These are phyloP conservation scores for Saccharomycopsis microspora DNA, from an alignment of 805 yeast genomes.

Conservation along the genomic window DNA sequence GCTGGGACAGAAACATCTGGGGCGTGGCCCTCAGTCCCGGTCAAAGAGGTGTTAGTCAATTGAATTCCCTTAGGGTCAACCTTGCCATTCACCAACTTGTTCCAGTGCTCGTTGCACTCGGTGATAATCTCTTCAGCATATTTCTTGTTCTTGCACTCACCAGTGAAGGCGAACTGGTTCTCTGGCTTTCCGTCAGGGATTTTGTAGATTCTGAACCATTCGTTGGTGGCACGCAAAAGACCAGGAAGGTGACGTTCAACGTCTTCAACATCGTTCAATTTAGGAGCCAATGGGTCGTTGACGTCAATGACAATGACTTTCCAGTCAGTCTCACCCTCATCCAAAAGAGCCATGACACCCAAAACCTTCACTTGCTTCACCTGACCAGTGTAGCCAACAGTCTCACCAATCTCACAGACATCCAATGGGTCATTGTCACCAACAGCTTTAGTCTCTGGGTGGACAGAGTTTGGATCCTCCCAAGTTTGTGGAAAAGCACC, in stretches of 20 bases:
- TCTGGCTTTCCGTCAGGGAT: conserved; percentile 72
- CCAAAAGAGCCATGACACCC: conserved; percentile 70
- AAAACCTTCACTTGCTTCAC: conserved; percentile 56
- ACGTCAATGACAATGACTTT: conserved; percentile 64
- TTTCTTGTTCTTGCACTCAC: conserved; percentile 45
- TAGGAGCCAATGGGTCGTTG: conserved; percentile 51
- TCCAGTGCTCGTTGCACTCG: conserved; percentile 66
- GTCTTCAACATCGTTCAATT: conserved; percentile 54
- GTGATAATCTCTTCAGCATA: conserved; percentile 49
- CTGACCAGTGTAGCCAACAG: conserved; percentile 48
- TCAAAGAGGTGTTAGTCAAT: conserved; percentile 66
- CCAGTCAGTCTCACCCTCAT: conserved; percentile 98
- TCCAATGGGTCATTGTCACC: conserved; percentile 97
- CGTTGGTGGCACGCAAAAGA: conserved; percentile 53
- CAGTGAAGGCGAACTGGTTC: conserved; percentile 66
- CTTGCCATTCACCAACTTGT: conserved; percentile 33
- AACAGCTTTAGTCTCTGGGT: conserved; percentile 26
- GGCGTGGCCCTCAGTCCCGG: conserved; percentile 41
- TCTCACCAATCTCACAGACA: conserved; percentile 76
- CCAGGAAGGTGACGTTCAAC: conserved; percentile 61
- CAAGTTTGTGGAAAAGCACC: conserved; percentile 92
- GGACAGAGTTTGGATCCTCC: conserved; percentile 74
- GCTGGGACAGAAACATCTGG: conserved; percentile 49
- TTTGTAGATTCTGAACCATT: conserved; percentile 79
- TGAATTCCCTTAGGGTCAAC: conserved; percentile 39